Evolutionary conservation across 1,139 yeast species (phyloP).

Genomic region (Pichia sp.): DNA sequence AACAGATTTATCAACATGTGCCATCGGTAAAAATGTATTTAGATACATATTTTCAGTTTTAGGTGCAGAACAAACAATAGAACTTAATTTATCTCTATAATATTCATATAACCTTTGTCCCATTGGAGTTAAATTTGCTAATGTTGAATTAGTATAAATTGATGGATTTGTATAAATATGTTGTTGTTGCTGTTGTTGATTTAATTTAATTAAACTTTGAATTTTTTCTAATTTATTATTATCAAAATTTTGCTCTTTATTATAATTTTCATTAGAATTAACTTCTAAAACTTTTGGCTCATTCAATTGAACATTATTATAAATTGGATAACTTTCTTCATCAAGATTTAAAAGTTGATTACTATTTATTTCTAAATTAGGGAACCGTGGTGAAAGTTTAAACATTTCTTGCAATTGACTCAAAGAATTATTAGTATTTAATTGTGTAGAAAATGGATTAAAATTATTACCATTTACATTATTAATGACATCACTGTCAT

Average conservation of each 20-base stretch:
- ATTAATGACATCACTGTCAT: background rate
- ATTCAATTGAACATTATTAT: background rate
- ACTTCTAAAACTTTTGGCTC: background rate
- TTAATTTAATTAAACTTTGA: background rate
- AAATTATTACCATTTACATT: background rate
- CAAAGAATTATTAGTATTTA: background rate
- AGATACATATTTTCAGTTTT: constrained; percentile 59
- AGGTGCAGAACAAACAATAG: constrained; percentile 60
- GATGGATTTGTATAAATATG: constrained; percentile 27
- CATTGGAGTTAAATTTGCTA: constrained; percentile 33
- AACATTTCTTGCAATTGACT: constrained; percentile 15
- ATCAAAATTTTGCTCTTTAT: background rate
- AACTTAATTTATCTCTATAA: constrained; percentile 54
- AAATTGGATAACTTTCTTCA: background rate
- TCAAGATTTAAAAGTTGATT: background rate
- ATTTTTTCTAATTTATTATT: background rate
- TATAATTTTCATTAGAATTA: background rate
- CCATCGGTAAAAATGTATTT: constrained; percentile 72
- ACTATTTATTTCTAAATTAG: background rate
- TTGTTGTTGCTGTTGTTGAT: constrained; percentile 1
- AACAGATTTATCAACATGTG: constrained; percentile 61
- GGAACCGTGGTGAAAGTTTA: constrained; percentile 13
- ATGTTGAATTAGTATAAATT: constrained; percentile 22
- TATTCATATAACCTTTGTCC: constrained; percentile 55
- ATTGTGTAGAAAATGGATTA: background rate